Evolutionary conservation across 1,284 basidiomycete genomes (phyloP).

Genomic region (Puccinia horiana): DNA sequence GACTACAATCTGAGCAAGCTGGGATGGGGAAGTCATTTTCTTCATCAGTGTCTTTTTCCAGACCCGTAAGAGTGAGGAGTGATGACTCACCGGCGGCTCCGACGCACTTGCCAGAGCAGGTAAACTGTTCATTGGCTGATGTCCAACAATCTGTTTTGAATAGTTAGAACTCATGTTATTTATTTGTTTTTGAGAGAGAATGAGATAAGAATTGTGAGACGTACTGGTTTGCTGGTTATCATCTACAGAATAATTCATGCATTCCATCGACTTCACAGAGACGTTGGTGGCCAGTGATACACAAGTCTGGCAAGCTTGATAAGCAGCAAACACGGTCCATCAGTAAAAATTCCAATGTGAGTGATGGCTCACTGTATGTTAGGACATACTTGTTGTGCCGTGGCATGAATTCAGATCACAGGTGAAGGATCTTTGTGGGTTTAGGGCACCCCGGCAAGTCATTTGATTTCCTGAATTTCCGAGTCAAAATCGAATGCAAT

Average conservation of each 20-base stretch:
- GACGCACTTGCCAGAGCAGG: slow-evolving; percentile 3
- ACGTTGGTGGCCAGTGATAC: not conserved
- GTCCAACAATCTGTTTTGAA: slow-evolving; percentile 6
- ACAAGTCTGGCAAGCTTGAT: not conserved
- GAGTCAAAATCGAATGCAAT: not conserved
- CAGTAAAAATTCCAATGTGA: not conserved
- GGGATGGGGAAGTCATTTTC: not conserved
- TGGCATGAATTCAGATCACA: slow-evolving; percentile 2
- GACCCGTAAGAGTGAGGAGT: too few species aligned
- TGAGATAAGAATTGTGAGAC: not conserved
- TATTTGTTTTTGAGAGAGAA: too few species aligned
- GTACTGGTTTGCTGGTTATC: not conserved
- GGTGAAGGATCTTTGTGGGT: slow-evolving; percentile 1
- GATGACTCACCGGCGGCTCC: slow-evolving; percentile 22
- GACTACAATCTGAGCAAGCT: slow-evolving; percentile 2
- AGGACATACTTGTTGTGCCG: not conserved
- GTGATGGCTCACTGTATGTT: not conserved
- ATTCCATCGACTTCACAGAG: slow-evolving; percentile 10
- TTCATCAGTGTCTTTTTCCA: not conserved
- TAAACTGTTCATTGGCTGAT: slow-evolving; percentile 17
- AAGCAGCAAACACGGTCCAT: not conserved
- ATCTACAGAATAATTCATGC: not conserved
- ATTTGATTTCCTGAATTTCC: not conserved
- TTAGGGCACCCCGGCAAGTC: not conserved
- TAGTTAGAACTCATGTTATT: not conserved